Base-by-base conservation (phyloP, 371 early-diverging fungal species). In the Mortierella sp. region DNA sequence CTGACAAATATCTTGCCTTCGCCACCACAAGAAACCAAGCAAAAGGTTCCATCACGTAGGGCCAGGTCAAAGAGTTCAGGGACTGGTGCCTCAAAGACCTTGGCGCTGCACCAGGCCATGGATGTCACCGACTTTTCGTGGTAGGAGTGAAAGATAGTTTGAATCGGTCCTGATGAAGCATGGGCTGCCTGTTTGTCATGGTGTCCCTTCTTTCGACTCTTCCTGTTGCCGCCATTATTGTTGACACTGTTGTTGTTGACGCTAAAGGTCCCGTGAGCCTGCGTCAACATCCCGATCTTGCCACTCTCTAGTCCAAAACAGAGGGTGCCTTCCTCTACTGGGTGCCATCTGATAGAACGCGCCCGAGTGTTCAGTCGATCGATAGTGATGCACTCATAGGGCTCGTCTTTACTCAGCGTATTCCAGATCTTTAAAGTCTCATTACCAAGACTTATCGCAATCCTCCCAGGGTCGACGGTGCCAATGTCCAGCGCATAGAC, bases 271-370 rank as follows among this genome's bases (percentile, higher is more conserved):
- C 67, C 43, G n/a, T 73, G 34, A 4, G 51, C 73, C 10, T 73
- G 26, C 3, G 67, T 40, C 67, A 67, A 40, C 61, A 81, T 76
- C 8, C 86, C 82, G 70, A 81, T 79, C 48, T 79, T 81, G 50
- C 86, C 86, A n/a, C 69, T 81, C 37, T 86, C 86, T 3, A 86
- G 77, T 16, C 86, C 86, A 77, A 79, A 86, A 43, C 79, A 78
- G 31, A 86, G 44, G 4, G 34, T 81, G 19, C 72, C 82, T 28
- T 78, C 79, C 24, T 81, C 86, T 3, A n/a, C 34, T 3, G 86
- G 81, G 59, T 86, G 86, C 86, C 86, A 86, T 40, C 69, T 78
- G 54, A 86, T 69, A 19, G 74, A 48, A 14, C 77, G 79, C 6
- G 82, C 82, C 24, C 71, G 73, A 10, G 77, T 79, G 44, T 81